phyloP scores from a whole-genome alignment of 2,329 filamentous ascomycete genomes.

The Didymella pinodella region DNA sequence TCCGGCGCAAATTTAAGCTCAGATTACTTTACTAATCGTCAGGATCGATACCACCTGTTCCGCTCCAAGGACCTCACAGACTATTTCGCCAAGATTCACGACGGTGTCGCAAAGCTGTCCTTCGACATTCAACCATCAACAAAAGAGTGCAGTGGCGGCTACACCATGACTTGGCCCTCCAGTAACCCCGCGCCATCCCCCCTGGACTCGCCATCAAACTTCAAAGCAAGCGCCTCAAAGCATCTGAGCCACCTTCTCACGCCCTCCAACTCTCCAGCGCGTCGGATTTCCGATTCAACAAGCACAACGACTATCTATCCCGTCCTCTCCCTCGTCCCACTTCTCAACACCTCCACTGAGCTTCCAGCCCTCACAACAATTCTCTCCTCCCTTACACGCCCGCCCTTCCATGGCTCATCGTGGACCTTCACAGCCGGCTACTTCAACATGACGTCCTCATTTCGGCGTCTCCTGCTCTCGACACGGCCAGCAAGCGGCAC shows the following conservation, averaged over 20 bases:
- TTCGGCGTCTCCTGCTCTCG: constrained; percentile 79
- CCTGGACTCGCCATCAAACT: constrained; percentile 71
- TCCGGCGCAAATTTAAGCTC: constrained; percentile 86
- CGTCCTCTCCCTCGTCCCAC: constrained; percentile 84
- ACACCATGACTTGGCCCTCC: constrained; percentile 74
- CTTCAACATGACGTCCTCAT: constrained; percentile 91
- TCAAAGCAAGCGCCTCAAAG: constrained; percentile 72
- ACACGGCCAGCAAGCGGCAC: constrained; percentile 76
- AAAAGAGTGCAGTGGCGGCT: constrained; percentile 58
- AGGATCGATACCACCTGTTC: constrained; percentile 95
- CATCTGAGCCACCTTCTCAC: constrained; percentile 73
- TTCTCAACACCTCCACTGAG: constrained; percentile 89
- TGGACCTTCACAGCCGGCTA: constrained; percentile 99
- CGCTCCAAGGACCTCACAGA: constrained; percentile 78
- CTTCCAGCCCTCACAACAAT: constrained; percentile 81
- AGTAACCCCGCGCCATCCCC: constrained; percentile 79
- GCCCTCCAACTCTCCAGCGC: constrained; percentile 51
- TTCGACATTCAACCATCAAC: constrained; percentile 75
- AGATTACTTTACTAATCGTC: constrained; percentile 95
- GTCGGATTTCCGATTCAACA: constrained; percentile 28
- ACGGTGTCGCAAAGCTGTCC: constrained; percentile 79
- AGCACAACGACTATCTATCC: constrained; percentile 75
- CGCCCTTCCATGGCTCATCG: constrained; percentile 71
- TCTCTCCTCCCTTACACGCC: constrained; percentile 72
- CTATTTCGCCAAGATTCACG: constrained; percentile 81